A percentile compares a stretch with the other conserved stretches of the same genome.
phyloP scores from a whole-genome alignment of 2,329 filamentous ascomycete genomes.

The Beauveria sp. region DNA sequence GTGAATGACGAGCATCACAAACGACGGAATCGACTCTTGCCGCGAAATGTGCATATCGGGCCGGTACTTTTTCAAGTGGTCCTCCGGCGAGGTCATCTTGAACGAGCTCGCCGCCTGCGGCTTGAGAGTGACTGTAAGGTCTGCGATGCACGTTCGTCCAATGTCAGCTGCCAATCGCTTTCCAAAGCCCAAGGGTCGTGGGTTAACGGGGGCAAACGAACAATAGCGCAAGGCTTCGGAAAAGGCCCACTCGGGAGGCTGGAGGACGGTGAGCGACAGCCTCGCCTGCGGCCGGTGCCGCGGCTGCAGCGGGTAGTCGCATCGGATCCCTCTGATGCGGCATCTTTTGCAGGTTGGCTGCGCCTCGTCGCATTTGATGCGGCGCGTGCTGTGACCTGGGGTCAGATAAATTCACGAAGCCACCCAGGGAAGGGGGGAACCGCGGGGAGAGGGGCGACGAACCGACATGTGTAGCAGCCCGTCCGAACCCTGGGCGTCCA shows the following conservation, averaged over 20 bases:
- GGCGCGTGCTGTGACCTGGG: background rate
- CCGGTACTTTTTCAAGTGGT: background rate
- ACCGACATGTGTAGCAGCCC: constrained; percentile 1
- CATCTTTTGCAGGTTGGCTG: background rate
- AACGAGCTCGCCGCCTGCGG: background rate
- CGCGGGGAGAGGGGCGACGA: background rate
- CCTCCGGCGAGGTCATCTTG: background rate
- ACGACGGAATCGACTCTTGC: constrained; percentile 1
- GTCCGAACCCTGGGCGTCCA: background rate
- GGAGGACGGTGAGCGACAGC: background rate
- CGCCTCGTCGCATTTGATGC: background rate
- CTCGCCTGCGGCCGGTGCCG: background rate
- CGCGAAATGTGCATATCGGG: constrained; percentile 2
- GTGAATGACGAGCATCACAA: background rate
- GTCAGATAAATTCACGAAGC: background rate
- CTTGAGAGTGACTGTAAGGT: background rate
- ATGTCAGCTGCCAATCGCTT: background rate
- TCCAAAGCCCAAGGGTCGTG: background rate
- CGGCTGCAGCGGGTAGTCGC: background rate
- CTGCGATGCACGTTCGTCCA: background rate
- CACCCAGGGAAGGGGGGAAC: too few species aligned
- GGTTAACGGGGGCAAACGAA: background rate
- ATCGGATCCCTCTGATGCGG: background rate
- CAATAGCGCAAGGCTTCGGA: background rate
- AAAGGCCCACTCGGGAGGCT: constrained; percentile 2